A percentile compares a stretch with the other conserved stretches of the same genome.
These are phyloP conservation scores for Taiozyma sp. DNA, from an alignment of 1,139 yeast genomes.

Conservation along the genomic window DNA sequence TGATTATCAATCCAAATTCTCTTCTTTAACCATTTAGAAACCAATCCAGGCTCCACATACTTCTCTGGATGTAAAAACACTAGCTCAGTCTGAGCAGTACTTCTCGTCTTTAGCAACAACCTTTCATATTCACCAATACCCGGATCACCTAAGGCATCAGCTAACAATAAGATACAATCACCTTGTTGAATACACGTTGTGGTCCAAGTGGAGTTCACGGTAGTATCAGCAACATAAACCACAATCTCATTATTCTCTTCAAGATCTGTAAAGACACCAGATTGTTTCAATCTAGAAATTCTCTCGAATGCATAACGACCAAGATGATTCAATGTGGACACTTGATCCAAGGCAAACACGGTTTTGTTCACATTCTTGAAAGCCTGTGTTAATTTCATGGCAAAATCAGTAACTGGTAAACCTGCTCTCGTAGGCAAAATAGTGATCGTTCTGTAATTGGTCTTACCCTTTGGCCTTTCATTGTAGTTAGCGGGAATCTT, in stretches of 20 bases:
- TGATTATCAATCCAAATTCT: slow-evolving; percentile 91
- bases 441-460: slow-evolving; percentile 75
- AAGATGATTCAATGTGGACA: slow-evolving; percentile 71
- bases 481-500: slow-evolving; percentile 22
- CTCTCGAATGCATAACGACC: slow-evolving; percentile 95
- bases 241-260: slow-evolving; percentile 88
- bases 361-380: slow-evolving; percentile 68
- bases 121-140: slow-evolving; percentile 85
- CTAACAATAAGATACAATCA: slow-evolving; percentile 74
- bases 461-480: slow-evolving; percentile 1
- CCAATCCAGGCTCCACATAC: slow-evolving; percentile 78
- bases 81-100: slow-evolving; percentile 86
- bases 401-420: slow-evolving; percentile 82
- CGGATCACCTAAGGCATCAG: slow-evolving; percentile 66
- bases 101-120: slow-evolving; percentile 65
- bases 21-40: slow-evolving; percentile 78
- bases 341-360: slow-evolving; percentile 77
- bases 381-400: slow-evolving; percentile 64
- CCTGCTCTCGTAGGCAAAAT: slow-evolving; percentile 77
- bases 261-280: slow-evolving; percentile 86
- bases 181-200: slow-evolving; percentile 92
- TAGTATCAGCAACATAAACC: slow-evolving; percentile 83
- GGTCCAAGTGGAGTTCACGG: slow-evolving; percentile 85
- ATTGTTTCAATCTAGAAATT: slow-evolving; percentile 74
- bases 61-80: slow-evolving; percentile 82